These are phyloP conservation scores for Phytophthora syringae DNA, from an alignment of 352 stramenopile genomes.

Conservation along the genomic window DNA sequence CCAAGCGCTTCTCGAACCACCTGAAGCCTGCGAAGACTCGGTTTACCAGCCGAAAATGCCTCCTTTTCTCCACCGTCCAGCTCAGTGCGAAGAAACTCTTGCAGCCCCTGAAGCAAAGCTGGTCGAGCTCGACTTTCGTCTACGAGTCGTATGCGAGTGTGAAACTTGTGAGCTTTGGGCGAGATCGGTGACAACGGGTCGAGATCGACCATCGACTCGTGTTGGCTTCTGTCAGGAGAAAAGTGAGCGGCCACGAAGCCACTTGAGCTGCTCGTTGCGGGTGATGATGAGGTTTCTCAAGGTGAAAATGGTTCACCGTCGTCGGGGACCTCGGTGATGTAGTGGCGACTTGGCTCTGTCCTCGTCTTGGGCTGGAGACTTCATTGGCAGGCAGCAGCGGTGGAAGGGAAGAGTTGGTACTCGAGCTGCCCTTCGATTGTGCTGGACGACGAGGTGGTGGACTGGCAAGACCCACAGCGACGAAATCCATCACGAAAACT, in stretches of 20 bases:
- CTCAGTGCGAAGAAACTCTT: slow-evolving; percentile 41
- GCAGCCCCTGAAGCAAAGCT: slow-evolving; percentile 52
- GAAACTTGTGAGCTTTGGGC: slow-evolving; percentile 30
- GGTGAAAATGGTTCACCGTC: slow-evolving; percentile 14
- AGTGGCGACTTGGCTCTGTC: background rate
- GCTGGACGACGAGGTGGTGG: slow-evolving; percentile 22
- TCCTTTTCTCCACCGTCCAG: slow-evolving; percentile 24
- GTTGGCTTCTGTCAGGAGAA: slow-evolving; percentile 8
- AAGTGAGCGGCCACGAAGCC: slow-evolving; percentile 47
- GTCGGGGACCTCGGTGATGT: slow-evolving; percentile 1
- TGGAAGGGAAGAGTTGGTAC: slow-evolving; percentile 20
- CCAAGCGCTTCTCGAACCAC: slow-evolving; percentile 63
- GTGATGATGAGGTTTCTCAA: slow-evolving; percentile 23
- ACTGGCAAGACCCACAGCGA: slow-evolving; percentile 22
- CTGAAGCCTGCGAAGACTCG: slow-evolving; percentile 53
- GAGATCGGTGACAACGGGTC: slow-evolving; percentile 34
- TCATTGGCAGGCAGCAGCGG: slow-evolving; percentile 23
- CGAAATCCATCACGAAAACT: slow-evolving; percentile 32
- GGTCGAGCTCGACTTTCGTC: slow-evolving; percentile 45
- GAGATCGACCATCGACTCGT: slow-evolving; percentile 14
- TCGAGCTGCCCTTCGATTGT: slow-evolving; percentile 19
- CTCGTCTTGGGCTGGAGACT: slow-evolving; percentile 12
- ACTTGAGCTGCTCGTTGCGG: slow-evolving; percentile 36
- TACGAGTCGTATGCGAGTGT: slow-evolving; percentile 29
- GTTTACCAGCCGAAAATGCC: slow-evolving; percentile 2